Evolutionary conservation across 352 stramenopile species (phyloP), one percentile per base, ranked within the genome.

Genomic region (Phytophthora uliginosa): DNA sequence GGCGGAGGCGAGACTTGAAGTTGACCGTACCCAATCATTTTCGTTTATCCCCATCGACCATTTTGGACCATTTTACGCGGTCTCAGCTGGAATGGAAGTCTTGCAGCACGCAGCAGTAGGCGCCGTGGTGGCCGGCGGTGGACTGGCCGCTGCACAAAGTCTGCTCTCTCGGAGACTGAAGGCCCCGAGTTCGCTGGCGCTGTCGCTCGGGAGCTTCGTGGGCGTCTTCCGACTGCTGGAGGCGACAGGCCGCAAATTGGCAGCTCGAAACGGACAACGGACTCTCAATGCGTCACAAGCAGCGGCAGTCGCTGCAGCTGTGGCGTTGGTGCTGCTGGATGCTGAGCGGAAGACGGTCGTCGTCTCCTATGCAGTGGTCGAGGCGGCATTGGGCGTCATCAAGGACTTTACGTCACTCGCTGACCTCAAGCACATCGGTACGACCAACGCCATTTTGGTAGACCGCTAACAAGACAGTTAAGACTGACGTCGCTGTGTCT

Each of bases 181-280:
- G 55, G 40, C 67, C 4, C 84, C 86, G 8, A 86, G 78, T 50
- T 80, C 82, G 2, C 64, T 93, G 12, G 84, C 84, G 20, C 57
- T 91, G 36, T 74, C 83, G 0, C 66, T 93, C 31, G 79, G 80
- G 8, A 79, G 76, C 58, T 90, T 93, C 52, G 79, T 91, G 15
- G 83, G 86, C 83, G 48, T 64, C 9, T 93, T 92, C 31, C 84
- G 86, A 1, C 18, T 93, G 15, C 53, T 92, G 10, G 86, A 90
- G 62, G 60, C 69, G 17, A 56, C 72, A 3, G 81, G 77, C 10
- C 70, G 69, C 33, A 64, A 74, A 20, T 40, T 22, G 15, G 66
- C 42, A 20, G 20, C 59, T 36, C 40, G 20, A 67, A 59, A 77
- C 56, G 51, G 69, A 66, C 57, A 63, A 15, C 36, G 45, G 13